A percentile compares a stretch with the other conserved stretches of the same genome.
These are phyloP conservation scores for Yamadazyma epiphylla DNA, from an alignment of 1,139 yeast genomes.

Conservation along the genomic window DNA sequence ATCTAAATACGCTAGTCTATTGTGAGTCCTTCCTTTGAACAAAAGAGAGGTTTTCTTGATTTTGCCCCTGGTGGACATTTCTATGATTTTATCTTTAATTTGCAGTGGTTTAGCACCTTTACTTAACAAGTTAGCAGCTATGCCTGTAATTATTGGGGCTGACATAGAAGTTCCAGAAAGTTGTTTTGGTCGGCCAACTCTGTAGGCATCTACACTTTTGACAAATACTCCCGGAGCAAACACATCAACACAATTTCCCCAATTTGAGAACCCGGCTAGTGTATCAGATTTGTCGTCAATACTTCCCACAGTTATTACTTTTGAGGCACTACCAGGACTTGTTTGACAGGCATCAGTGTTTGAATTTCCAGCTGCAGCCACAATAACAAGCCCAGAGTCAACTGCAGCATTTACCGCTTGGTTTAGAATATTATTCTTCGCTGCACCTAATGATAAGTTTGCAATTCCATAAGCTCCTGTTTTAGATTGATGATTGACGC, in stretches of 20 bases:
- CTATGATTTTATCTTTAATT: conserved; percentile 37
- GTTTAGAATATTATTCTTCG: conserved; percentile 61
- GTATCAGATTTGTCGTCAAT: conserved; percentile 68
- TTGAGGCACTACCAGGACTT: conserved; percentile 74
- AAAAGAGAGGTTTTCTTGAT: conserved; percentile 33
- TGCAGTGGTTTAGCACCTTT: conserved; percentile 48
- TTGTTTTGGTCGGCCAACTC: conserved; percentile 25
- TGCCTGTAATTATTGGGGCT: conserved; percentile 75
- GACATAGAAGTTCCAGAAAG: conserved; percentile 90
- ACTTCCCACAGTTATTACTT: conserved; percentile 83
- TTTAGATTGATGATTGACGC: conserved; percentile 53
- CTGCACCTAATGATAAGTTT: conserved; percentile 78
- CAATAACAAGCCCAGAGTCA: conserved; percentile 67
- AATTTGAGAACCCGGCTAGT: conserved; percentile 74
- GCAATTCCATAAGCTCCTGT: conserved; percentile 56
- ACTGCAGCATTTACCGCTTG: conserved; percentile 70
- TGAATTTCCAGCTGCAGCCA: conserved; percentile 89
- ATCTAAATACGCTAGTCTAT: conserved; percentile 29
- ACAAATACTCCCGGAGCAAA: conserved; percentile 80
- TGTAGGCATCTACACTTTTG: conserved; percentile 36
- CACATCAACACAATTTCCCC: conserved; percentile 85
- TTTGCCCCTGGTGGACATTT: conserved; percentile 27
- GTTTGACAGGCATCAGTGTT: conserved; percentile 72
- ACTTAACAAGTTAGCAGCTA: conserved; percentile 60
- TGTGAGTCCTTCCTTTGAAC: conserved; percentile 32